Conservation (phyloP, 2,329 filamentous ascomycete genomes). For the Verticillium klebahnii region DNA sequence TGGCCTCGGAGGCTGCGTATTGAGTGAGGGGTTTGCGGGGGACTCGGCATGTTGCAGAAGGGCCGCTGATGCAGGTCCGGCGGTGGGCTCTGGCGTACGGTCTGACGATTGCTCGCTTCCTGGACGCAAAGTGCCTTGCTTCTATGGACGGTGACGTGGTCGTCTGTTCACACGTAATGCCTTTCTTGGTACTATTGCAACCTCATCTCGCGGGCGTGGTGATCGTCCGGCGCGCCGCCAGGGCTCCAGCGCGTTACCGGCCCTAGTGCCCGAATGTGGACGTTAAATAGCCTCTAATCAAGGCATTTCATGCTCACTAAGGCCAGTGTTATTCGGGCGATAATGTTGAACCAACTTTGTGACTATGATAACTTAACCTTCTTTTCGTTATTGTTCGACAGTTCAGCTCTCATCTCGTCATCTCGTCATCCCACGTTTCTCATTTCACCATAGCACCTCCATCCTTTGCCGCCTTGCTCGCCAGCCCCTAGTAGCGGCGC, state of each 20-base stretch:
- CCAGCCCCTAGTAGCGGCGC: neutral
- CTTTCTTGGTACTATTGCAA: no score
- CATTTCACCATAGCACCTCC: constrained; percentile 11
- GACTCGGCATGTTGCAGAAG: neutral
- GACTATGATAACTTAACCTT: constrained; percentile 7
- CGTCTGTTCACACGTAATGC: neutral
- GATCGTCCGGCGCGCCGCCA: neutral
- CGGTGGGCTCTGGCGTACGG: neutral
- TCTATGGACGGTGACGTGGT: neutral
- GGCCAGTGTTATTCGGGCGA: neutral
- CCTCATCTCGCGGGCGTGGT: neutral
- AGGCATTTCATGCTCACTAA: neutral
- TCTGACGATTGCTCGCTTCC: neutral
- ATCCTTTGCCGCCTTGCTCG: neutral
- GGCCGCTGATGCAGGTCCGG: neutral
- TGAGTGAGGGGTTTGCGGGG: neutral
- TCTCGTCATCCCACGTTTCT: constrained; percentile 14
- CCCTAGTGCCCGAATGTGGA: neutral
- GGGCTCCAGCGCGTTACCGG: neutral
- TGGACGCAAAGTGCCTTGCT: neutral
- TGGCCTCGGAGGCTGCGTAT: neutral
- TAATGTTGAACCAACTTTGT: neutral
- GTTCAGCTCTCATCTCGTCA: constrained; percentile 8
- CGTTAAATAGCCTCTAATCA: neutral
- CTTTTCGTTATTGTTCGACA: constrained; percentile 20